phyloP scores from a whole-genome alignment of 2,329 filamentous ascomycete species.

The Epichloe aotearoae region DNA sequence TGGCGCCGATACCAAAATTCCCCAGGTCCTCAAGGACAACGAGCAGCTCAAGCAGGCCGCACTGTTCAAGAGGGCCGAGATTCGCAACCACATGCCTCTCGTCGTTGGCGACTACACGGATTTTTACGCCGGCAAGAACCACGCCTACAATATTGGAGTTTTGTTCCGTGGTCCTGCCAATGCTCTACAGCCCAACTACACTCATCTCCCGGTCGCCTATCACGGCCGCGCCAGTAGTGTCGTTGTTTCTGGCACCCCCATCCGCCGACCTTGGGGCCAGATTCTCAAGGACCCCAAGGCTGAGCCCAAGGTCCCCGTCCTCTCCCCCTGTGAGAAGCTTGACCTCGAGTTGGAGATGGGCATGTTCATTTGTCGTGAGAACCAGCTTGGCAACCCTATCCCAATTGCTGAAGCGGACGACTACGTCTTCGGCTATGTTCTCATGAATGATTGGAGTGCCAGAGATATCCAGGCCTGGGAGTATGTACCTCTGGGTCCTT shows the following conservation, averaged over 20 bases:
- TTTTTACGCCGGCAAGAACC: slow-evolving; percentile 69
- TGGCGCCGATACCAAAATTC: slow-evolving; percentile 36
- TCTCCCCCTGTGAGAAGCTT: slow-evolving; percentile 48
- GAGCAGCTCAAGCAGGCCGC: slow-evolving; percentile 16
- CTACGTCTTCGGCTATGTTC: slow-evolving; percentile 55
- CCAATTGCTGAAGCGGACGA: slow-evolving; percentile 53
- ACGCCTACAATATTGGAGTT: slow-evolving; percentile 57
- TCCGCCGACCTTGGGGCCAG: slow-evolving; percentile 62
- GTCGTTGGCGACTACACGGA: slow-evolving; percentile 74
- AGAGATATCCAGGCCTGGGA: slow-evolving; percentile 49
- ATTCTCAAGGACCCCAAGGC: slow-evolving; percentile 40
- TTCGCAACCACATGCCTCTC: slow-evolving; percentile 61
- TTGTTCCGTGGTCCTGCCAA: slow-evolving; percentile 63
- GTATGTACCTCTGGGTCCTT: slow-evolving; percentile 48
- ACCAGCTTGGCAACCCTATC: slow-evolving; percentile 53
- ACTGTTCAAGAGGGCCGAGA: slow-evolving; percentile 24
- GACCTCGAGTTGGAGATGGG: slow-evolving; percentile 73
- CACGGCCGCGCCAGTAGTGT: slow-evolving; percentile 68
- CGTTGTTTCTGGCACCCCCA: slow-evolving; percentile 57
- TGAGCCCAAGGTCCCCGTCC: slow-evolving; percentile 41
- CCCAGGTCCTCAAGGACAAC: slow-evolving; percentile 23
- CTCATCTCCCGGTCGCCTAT: slow-evolving; percentile 67
- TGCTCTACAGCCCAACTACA: slow-evolving; percentile 70
- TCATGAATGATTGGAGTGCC: slow-evolving; percentile 53
- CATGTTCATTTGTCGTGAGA: slow-evolving; percentile 56